Evolutionary conservation across 768 basidiomycete genomes (phyloP).

Genomic region (Naganishia kalamii): DNA sequence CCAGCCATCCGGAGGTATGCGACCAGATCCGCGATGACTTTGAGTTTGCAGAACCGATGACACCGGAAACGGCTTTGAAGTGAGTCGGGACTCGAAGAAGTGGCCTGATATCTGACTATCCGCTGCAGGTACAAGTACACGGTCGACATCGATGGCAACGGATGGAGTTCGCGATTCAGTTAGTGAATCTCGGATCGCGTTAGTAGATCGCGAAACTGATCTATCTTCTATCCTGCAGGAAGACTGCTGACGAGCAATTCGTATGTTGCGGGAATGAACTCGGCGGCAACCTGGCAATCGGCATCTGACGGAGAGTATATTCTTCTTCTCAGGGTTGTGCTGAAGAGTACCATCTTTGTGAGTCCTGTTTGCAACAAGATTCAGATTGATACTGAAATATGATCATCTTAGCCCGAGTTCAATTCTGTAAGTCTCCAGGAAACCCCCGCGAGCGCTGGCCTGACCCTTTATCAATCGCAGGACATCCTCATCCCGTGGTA

Average conservation of each 20-base stretch:
- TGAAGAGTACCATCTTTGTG: constrained; percentile 41
- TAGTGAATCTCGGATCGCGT: neutral
- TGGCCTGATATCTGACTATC: neutral
- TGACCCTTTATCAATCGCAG: constrained; percentile 5
- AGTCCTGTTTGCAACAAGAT: constrained; percentile 37
- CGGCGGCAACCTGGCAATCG: neutral
- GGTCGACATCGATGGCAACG: constrained; percentile 41
- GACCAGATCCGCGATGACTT: constrained; percentile 36
- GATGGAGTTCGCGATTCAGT: constrained; percentile 35
- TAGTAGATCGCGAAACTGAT: neutral
- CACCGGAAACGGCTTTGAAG: constrained; percentile 32
- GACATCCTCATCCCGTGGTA: constrained; percentile 38
- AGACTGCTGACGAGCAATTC: constrained; percentile 33
- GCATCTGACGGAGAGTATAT: neutral
- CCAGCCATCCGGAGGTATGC: constrained; percentile 33
- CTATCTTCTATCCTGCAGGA: constrained; percentile 22
- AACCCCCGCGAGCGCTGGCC: neutral
- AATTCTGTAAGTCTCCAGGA: constrained; percentile 27
- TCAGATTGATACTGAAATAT: neutral
- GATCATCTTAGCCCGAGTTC: constrained; percentile 36
- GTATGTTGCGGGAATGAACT: neutral
- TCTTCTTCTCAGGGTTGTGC: constrained; percentile 25
- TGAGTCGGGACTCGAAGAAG: constrained; percentile 9
- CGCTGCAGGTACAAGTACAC: constrained; percentile 34
- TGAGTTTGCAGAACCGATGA: constrained; percentile 31